These are phyloP conservation scores for Cardamine resedifolia DNA, from an alignment of 345 rosid species.

Conservation along the genomic window DNA sequence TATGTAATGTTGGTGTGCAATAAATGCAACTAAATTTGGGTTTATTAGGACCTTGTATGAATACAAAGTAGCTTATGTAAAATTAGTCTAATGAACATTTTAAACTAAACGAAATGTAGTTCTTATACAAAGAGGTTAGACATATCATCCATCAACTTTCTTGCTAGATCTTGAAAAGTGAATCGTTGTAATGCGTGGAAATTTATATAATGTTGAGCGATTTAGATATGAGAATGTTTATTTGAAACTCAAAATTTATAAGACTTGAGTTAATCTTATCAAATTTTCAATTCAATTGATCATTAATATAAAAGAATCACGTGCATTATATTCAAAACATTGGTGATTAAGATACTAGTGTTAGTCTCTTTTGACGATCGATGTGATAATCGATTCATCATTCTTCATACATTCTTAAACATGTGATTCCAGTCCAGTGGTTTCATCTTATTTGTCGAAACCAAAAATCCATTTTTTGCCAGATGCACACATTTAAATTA, in stretches of 20 bases:
- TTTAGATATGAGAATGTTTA: neutral
- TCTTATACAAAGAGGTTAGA: neutral
- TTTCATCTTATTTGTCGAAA: neutral
- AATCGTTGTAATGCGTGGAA: neutral
- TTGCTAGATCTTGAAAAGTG: constrained; percentile 5
- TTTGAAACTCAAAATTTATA: neutral
- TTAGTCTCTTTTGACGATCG: neutral
- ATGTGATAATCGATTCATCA: neutral
- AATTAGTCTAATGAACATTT: neutral
- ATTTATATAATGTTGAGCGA: neutral
- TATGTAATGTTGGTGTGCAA: constrained; percentile 17
- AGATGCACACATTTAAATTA: neutral
- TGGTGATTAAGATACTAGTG: neutral
- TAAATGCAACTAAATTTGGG: constrained; percentile 15
- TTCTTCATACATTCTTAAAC: neutral
- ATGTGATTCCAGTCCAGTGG: neutral
- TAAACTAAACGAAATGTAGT: constrained; percentile 13
- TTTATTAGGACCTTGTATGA: neutral
- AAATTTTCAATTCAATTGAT: neutral
- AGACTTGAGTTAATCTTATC: neutral
- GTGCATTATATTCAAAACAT: neutral
- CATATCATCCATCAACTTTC: neutral
- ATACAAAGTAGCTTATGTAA: neutral
- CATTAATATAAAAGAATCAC: neutral
- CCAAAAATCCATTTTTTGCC: neutral